Base-by-base conservation (phyloP, 768 basidiomycete species). In the Hypsizygus marmoreus region DNA sequence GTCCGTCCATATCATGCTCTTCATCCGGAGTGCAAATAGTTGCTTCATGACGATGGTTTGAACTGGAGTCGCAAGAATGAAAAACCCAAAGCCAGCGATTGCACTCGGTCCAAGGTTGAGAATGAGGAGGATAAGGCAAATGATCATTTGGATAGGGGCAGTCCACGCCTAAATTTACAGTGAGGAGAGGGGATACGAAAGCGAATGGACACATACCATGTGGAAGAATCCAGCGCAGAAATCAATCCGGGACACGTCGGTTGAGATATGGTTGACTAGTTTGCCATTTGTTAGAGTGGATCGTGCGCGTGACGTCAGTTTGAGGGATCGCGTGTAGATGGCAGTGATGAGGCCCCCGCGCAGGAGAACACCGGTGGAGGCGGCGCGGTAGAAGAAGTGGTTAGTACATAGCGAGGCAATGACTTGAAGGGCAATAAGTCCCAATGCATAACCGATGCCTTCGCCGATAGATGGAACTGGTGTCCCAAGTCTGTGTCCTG, bases 211-310 rank as follows among this genome's bases (percentile, higher is more conserved):
- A 43, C 65, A 19, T 40, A 68, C 72, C 76, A 92, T 84, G 55
- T 91, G 88, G 64, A 91, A 87, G 69, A 84, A 88, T 14, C 84
- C 74, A 56, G 80, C 75, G 56, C 86, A 87, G 56, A 93, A 97
- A 61, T 97, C 93, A 59, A 97, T 89, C 16, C 94, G 80, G 22
- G 88, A 92, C 16, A 95, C 83, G 60, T 94, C 92, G 1, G 89
- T 91, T 4, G 90, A 92, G 49, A 98, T 95, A 68, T 95, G 92
- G 54, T 93, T 95, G 51, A 97, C 86, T 9, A 97, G 78, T 60
- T 88, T 88, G 17, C 93, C 95, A 57, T 91, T 97, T 1, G 89
- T 82, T 32, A 95, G 76, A 7, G 80, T 83, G 1, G 84, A 82
- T 6, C 95, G 80, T 5, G 91, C 82, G 31, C 90, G 84, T 13